Evolutionary conservation across 1,284 basidiomycete species (phyloP), one percentile per base, ranked within the genome.

Genomic region (Calocybe gambosa): DNA sequence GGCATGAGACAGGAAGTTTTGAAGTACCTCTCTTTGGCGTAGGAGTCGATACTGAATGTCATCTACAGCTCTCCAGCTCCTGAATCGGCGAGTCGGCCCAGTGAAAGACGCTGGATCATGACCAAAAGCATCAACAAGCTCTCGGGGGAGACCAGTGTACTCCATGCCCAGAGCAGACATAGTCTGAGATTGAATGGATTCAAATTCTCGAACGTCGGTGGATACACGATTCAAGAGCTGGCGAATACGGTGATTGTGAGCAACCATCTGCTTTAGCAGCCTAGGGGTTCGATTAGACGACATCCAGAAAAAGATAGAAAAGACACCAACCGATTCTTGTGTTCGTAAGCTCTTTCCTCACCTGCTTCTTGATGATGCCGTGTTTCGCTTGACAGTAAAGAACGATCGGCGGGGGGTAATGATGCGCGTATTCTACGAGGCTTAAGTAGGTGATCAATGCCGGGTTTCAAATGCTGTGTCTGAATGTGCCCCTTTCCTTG

Each of bases 21-120:
- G 60, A 39, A 88, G 71, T 5, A 72, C 71, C 35, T 75, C 67
- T 26, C 75, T 75, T 56, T 88, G 85, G 25, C 73, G 74, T 31
- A 65, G 47, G 10, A 86, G 63, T 26, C 85, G 78, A 29, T 67
- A 56, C 54, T 85, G 71, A 45, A 86, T 83, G 50, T 88, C 83
- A 49, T 88, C 85, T 12, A 87, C 82, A 0, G 80, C 81, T 49
- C 72, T 70, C 79, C 80, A 87, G 9, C 83, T 75, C 42, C 62
- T 67, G 26, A 71, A 67, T 31, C 72, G 67, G 39, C 79, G 73
- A 0, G 82, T 85, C 9, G 70, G 62, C 15, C 80, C 73, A 3
- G 77, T 82, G 7, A 85, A 76, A n/a, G 79, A 77, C 2, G 82
- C 76, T 29, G 85, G 86, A 58, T 89, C 85, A 50, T 85, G 83